A percentile compares a stretch with the other conserved stretches of the same genome.
Evolutionary conservation across 106 monocot genomes (phyloP).

Genomic region (Dendrobium nobile): DNA sequence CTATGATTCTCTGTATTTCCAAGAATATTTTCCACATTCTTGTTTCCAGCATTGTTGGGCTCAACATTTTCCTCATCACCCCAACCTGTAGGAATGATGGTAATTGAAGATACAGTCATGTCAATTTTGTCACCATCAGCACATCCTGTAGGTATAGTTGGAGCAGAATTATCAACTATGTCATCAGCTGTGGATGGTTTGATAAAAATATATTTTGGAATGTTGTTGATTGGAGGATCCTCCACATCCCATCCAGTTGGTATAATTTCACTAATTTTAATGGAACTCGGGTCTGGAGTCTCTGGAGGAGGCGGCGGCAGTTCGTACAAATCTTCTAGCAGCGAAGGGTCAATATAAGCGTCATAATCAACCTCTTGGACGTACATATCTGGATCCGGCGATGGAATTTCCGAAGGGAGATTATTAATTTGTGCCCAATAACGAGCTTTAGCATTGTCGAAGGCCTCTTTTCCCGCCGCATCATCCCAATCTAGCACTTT

Average conservation of each 20-base stretch:
- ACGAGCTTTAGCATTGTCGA: slow-evolving; percentile 37
- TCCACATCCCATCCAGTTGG: slow-evolving; percentile 3
- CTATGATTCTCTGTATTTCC: too few species aligned
- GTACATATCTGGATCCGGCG: slow-evolving; percentile 43
- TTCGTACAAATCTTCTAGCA: slow-evolving; percentile 39
- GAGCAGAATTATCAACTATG: neutral
- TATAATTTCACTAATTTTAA: neutral
- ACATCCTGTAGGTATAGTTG: neutral
- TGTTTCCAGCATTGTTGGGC: neutral
- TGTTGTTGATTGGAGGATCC: neutral
- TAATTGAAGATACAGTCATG: neutral
- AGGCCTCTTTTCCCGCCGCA: slow-evolving; percentile 43
- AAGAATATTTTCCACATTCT: too few species aligned
- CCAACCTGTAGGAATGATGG: neutral
- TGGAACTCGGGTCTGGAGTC: neutral
- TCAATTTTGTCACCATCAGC: neutral
- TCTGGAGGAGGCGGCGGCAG: neutral
- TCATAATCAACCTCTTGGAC: slow-evolving; percentile 36
- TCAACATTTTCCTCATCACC: neutral
- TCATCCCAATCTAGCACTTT: slow-evolving; percentile 52
- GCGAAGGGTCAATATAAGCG: slow-evolving; percentile 24
- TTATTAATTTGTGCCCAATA: slow-evolving; percentile 36
- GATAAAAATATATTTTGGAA: neutral
- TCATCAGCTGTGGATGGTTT: neutral
- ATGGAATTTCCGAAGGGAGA: slow-evolving; percentile 17